These are phyloP conservation scores for Neurospora sp. DNA, from an alignment of 495 filamentous ascomycete species.

Conservation along the genomic window DNA sequence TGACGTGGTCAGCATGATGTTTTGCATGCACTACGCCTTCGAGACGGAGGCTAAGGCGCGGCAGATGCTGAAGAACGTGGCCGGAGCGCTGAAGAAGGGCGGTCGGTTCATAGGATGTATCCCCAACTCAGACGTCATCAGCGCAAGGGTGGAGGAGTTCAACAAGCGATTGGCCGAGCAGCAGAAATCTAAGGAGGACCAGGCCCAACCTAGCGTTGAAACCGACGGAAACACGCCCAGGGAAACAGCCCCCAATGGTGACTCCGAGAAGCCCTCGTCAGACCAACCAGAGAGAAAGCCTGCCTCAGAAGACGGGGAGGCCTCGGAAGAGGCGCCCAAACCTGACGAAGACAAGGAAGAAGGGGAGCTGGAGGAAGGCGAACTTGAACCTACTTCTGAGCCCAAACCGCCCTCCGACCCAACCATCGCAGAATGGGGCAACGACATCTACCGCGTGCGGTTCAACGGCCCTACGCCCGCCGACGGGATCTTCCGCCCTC, in stretches of 20 bases:
- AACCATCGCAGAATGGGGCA: slow-evolving; percentile 69
- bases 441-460: slow-evolving; percentile 77
- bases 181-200: slow-evolving; percentile 30
- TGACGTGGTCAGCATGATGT: slow-evolving; percentile 97
- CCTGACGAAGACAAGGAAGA: slow-evolving; percentile 25
- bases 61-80: slow-evolving; percentile 87
- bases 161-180: slow-evolving; percentile 45
- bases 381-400: slow-evolving; percentile 11
- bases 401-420: background rate
- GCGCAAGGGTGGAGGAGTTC: slow-evolving; percentile 49
- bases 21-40: slow-evolving; percentile 98
- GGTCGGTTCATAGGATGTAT: slow-evolving; percentile 89
- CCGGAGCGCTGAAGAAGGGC: slow-evolving; percentile 80
- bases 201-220: slow-evolving; percentile 9
- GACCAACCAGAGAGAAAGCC: background rate
- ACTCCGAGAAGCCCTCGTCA: background rate
- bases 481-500: slow-evolving; percentile 80
- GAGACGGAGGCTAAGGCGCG: slow-evolving; percentile 82
- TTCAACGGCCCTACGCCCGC: slow-evolving; percentile 73
- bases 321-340: background rate
- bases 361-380: slow-evolving; percentile 38
- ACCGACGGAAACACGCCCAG: background rate
- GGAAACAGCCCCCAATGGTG: background rate
- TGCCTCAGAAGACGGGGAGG: background rate
- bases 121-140: slow-evolving; percentile 84